Evolutionary conservation across 306 rosid genomes (phyloP), one percentile per base, ranked within the genome.

Genomic region (Prunus mira): DNA sequence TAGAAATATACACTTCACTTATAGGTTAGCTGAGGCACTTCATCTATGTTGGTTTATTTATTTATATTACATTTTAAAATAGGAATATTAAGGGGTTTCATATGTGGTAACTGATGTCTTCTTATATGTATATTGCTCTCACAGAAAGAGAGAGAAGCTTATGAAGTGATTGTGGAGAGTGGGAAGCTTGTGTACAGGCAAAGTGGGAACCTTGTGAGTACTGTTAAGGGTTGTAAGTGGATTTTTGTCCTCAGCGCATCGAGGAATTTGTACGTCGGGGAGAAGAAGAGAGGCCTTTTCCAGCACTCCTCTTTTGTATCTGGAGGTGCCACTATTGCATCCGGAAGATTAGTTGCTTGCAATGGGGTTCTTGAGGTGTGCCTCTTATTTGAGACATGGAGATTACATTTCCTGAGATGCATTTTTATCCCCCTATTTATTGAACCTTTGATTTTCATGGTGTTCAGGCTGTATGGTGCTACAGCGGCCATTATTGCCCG

Each of bases 281-380:
- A 94, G 86, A 94, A 94, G 80, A 85, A 71, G 60, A 94, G 87
- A 81, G 98, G 98, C 9, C 73, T 43, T 9, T 91, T 94, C 78
- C 98, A 94, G 56, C 98, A 94, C 83, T 94, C 98, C 6, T 90
- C 93, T 82, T 94, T 94, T 78, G 79, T 94, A 34, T 84, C 98
- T 19, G 98, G 98, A 2, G 98, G 86, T 43, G 97, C 96, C 51
- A 87, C 94, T 76, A 85, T 87, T 74, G 83, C 97, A 4, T 85
- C 98, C 17, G 98, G 98, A 41, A 86, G 98, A 86, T 54, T 94
- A 67, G 91, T 90, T 12, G 88, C 90, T 46, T 74, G 68, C 51
- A 34, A 89, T 71, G 98, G 98, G 55, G 65, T 86, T 72, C 84
- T 94, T 45, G 69, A 89, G 86, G 98, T 93, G 24, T 43, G 34